A percentile compares a stretch with the other conserved stretches of the same genome.
Evolutionary conservation across 1,139 yeast genomes (phyloP).

Genomic region (Debaryomyces singareniensis): DNA sequence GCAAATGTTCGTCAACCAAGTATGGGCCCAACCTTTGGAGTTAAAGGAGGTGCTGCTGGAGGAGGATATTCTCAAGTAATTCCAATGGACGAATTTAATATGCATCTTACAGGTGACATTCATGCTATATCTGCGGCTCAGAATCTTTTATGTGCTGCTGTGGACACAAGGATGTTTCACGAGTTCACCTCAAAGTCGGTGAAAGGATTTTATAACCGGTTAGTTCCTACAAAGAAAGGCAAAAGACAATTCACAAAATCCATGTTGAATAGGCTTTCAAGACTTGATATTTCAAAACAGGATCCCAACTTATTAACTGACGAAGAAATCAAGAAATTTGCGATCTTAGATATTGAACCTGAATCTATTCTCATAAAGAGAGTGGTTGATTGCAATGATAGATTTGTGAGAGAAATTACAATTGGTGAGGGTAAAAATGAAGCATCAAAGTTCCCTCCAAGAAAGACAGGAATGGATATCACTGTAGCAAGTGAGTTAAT

Average conservation of each 20-base stretch:
- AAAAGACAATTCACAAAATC: slow-evolving; percentile 58
- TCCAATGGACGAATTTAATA: slow-evolving; percentile 84
- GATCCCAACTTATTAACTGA: slow-evolving; percentile 63
- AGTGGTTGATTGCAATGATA: slow-evolving; percentile 77
- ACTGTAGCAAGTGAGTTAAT: slow-evolving; percentile 78
- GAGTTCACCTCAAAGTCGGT: slow-evolving; percentile 65
- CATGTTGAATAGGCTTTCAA: slow-evolving; percentile 57
- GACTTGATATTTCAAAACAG: slow-evolving; percentile 58
- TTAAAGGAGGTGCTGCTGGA: slow-evolving; percentile 87
- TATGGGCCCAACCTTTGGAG: slow-evolving; percentile 86
- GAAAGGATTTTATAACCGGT: slow-evolving; percentile 58
- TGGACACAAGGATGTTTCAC: slow-evolving; percentile 80
- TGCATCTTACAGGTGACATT: slow-evolving; percentile 81
- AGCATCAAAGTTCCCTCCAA: slow-evolving; percentile 55
- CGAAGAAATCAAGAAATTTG: slow-evolving; percentile 59
- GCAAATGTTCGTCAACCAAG: slow-evolving; percentile 84
- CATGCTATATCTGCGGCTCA: slow-evolving; percentile 80
- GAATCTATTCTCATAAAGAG: slow-evolving; percentile 68
- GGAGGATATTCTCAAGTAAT: slow-evolving; percentile 83
- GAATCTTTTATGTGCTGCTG: slow-evolving; percentile 74
- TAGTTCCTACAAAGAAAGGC: slow-evolving; percentile 68
- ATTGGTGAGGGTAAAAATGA: slow-evolving; percentile 76
- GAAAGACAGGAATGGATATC: slow-evolving; percentile 72
- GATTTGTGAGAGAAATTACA: slow-evolving; percentile 69
- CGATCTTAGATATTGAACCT: slow-evolving; percentile 65